These are phyloP conservation scores for Fraxinus quadrangulata DNA, from an alignment of 257 asterid genomes.

Conservation along the genomic window DNA sequence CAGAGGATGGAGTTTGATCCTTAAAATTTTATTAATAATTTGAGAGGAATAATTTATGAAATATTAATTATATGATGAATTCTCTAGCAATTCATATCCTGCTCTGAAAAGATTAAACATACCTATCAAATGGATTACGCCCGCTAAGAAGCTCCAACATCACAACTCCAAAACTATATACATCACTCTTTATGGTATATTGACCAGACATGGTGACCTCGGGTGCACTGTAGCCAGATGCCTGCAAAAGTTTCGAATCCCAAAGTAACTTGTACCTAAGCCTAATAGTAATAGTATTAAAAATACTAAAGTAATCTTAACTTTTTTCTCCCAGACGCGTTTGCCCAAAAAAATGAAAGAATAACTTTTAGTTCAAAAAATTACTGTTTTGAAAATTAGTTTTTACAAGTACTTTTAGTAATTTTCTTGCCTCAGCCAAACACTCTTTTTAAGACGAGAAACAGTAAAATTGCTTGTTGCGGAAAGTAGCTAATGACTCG, in stretches of 20 bases:
- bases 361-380: neutral
- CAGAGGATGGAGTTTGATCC: neutral
- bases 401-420: neutral
- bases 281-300: neutral
- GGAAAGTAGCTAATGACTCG: neutral
- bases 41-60: neutral
- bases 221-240: conserved; percentile 85
- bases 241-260: conserved; percentile 42
- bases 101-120: neutral
- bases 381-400: neutral
- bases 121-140: conserved; percentile 91
- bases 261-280: neutral
- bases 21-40: neutral
- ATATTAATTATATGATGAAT: neutral
- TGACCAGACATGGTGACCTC: conserved; percentile 91
- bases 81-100: neutral
- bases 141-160: conserved; percentile 95
- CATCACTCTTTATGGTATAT: conserved; percentile 84
- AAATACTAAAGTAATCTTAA: neutral
- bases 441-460: neutral
- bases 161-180: conserved; percentile 92
- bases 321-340: neutral
- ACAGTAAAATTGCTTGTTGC: neutral
- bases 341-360: neutral
- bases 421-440: neutral